Evolutionary conservation across 2,329 filamentous ascomycete genomes (phyloP), one percentile per base, ranked within the genome.

Genomic region (Neopestalotiopsis clavispora): DNA sequence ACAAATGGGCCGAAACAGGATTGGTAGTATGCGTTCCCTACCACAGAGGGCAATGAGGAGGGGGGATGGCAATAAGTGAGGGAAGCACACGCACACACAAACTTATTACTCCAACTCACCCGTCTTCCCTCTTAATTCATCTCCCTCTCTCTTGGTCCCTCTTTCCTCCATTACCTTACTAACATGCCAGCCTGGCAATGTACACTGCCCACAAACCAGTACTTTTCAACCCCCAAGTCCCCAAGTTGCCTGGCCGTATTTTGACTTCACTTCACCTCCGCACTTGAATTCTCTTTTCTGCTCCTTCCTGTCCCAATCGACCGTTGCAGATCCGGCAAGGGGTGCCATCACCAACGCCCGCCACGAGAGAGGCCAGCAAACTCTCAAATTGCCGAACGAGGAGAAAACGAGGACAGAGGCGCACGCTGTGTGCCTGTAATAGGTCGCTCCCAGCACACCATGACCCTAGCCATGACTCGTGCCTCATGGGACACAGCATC

Each of bases 231-330:
- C 57, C 57, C 30, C 45, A 52, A 52, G n/a, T 30, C 57, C 57
- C 61, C 38, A 17, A 38, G 34, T n/a, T n/a, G 20, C 28, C 65
- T 56, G n/a, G 34, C 65, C 40, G 30, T 67, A 67, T 58, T 67
- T 60, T 34, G 38, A 67, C 65, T 60, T 67, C 65, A 60, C n/a
- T 32, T 67, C 38, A 60, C 56, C 49, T 67, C 34, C 40, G 30
- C 63, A 57, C 52, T 45, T 7, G 60, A 32, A 40, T 17, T 42
- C 65, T 38, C 20, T 58, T 32, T 58, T 17, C 30, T 60, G 32
- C 23, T 45, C 32, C 45, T n/a, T 17, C 20, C 45, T 23, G 12
- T 28, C 38, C 38, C 20, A 17, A 20, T 52, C n/a, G 45, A 14
- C 23, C 23, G 23, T 28, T 28, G 23, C 45, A 52, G 12, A 9